These are phyloP conservation scores for Cryptococcus sp. DNA, from an alignment of 1,284 basidiomycete species.

Conservation along the genomic window DNA sequence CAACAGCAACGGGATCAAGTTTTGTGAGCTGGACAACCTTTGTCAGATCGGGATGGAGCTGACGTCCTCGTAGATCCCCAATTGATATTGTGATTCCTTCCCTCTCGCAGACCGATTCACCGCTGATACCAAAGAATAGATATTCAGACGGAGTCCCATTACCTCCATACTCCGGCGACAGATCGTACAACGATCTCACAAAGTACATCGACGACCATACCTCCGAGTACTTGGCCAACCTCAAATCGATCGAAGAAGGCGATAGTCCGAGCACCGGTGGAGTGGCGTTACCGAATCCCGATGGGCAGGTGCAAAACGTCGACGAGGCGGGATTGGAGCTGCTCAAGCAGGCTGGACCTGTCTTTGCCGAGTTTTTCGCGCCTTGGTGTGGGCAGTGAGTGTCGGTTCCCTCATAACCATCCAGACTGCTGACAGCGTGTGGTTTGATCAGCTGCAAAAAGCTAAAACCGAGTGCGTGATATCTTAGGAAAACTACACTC, in stretches of 20 bases:
- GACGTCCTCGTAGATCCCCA: conserved; percentile 62
- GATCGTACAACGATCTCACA: conserved; percentile 60
- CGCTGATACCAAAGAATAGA: conserved; percentile 20
- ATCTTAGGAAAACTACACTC: neutral
- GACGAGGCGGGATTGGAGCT: conserved; percentile 60
- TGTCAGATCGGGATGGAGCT: neutral
- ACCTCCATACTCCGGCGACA: conserved; percentile 62
- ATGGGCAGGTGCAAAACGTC: conserved; percentile 66
- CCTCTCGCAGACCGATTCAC: neutral
- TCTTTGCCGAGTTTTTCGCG: conserved; percentile 87
- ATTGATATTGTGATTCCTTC: conserved; percentile 64
- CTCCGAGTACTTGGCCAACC: conserved; percentile 42
- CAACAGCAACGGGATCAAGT: conserved; percentile 65
- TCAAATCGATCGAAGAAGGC: conserved; percentile 6
- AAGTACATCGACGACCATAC: conserved; percentile 59
- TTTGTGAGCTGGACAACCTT: conserved; percentile 54
- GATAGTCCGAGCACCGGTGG: conserved; percentile 26
- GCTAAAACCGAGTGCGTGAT: conserved; percentile 65
- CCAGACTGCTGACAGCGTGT: neutral
- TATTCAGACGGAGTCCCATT: conserved; percentile 64
- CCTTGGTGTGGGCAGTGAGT: conserved; percentile 84
- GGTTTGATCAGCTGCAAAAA: conserved; percentile 67
- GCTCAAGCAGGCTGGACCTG: conserved; percentile 63
- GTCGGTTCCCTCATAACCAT: neutral
- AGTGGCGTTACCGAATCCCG: conserved; percentile 57